A percentile compares a stretch with the other conserved stretches of the same genome.
These are phyloP conservation scores for Zygoascus sp. DNA, from an alignment of 1,139 yeast species.

Conservation along the genomic window DNA sequence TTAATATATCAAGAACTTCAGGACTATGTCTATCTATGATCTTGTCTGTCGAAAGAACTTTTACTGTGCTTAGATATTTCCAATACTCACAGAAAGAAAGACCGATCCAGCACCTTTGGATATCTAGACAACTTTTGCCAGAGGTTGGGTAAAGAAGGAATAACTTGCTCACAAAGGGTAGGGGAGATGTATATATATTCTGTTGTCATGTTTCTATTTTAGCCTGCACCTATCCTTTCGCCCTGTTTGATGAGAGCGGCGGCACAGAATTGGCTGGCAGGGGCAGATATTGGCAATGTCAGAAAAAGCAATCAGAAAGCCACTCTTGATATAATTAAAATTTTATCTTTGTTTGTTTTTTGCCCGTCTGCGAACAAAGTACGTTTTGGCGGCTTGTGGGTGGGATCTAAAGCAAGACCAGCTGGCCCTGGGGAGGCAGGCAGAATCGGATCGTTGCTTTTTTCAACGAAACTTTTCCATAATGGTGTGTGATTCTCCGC, in stretches of 20 bases:
- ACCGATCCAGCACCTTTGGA: background rate
- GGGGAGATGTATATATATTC: conserved; percentile 2
- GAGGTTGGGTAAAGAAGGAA: conserved; percentile 3
- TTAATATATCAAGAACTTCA: no score
- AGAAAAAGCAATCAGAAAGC: background rate
- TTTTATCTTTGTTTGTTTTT: background rate
- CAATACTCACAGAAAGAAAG: background rate
- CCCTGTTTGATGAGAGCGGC: background rate
- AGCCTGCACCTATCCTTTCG: background rate
- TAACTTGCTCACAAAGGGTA: background rate
- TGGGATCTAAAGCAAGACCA: background rate
- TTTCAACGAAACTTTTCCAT: background rate
- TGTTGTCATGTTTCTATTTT: conserved; percentile 1
- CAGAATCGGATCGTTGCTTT: background rate
- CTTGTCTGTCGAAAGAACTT: background rate
- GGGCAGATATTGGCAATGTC: background rate
- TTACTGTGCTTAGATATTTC: background rate
- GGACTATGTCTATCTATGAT: no score
- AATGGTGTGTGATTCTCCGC: background rate
- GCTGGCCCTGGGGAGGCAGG: background rate
- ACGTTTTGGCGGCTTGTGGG: background rate
- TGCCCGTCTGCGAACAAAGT: background rate
- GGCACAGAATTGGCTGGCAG: background rate
- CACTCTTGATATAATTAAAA: background rate
- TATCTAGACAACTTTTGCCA: background rate